Evolutionary conservation across 495 filamentous ascomycete genomes (phyloP).

Genomic region (Penicillium ochrochloron): DNA sequence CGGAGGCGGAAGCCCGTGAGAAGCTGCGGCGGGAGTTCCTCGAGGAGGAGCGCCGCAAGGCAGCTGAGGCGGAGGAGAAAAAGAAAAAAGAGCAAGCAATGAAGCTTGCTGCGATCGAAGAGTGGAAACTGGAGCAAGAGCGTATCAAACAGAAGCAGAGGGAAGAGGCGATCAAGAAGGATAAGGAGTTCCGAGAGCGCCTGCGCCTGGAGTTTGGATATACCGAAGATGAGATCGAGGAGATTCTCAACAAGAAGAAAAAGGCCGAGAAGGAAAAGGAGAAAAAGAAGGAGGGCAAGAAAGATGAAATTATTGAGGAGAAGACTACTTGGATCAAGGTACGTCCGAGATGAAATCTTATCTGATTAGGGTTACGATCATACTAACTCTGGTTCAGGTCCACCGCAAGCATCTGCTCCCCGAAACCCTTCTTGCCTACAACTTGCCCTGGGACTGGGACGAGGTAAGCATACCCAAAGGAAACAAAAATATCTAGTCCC

Average conservation of each 20-base stretch:
- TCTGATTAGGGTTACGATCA: not conserved
- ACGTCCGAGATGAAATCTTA: constrained; percentile 13
- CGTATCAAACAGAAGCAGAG: constrained; percentile 31
- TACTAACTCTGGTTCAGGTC: constrained; percentile 39
- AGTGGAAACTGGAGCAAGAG: constrained; percentile 62
- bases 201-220: constrained; percentile 46
- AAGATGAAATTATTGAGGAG: constrained; percentile 47
- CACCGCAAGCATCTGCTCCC: constrained; percentile 56
- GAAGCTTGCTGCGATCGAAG: constrained; percentile 56
- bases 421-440: constrained; percentile 51
- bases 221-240: constrained; percentile 55
- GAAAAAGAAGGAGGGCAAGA: constrained; percentile 53
- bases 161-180: constrained; percentile 45
- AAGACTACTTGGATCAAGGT: constrained; percentile 59
- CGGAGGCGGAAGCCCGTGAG: constrained; percentile 50
- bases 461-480: constrained; percentile 39
- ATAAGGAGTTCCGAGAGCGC: constrained; percentile 53
- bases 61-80: constrained; percentile 44
- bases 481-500: not conserved
- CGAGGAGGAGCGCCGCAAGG: constrained; percentile 41
- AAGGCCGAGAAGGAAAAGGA: constrained; percentile 57
- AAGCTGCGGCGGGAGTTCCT: constrained; percentile 42
- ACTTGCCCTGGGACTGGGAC: constrained; percentile 57
- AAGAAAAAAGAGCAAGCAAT: constrained; percentile 53
- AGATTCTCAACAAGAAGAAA: constrained; percentile 61